Conservation (phyloP, 768 basidiomycete species). For the Auriculariales sp. region DNA sequence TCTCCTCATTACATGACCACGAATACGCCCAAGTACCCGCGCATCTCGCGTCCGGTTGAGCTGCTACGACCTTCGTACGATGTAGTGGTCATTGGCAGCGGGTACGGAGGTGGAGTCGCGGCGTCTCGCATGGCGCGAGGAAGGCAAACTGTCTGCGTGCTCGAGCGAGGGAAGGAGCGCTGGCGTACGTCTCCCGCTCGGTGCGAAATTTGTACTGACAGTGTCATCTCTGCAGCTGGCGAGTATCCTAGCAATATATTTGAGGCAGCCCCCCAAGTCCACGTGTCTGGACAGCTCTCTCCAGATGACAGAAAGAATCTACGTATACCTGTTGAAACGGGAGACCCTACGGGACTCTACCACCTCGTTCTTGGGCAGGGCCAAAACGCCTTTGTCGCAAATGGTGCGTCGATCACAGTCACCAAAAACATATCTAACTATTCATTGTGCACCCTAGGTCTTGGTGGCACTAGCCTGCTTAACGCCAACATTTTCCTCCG, state of each 20-base stretch:
- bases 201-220: background rate
- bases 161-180: conserved; percentile 1
- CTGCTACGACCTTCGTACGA: background rate
- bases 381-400: conserved; percentile 2
- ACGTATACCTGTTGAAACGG: background rate
- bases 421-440: background rate
- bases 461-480: conserved; percentile 3
- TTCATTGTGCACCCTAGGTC: background rate
- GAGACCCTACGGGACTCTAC: conserved; percentile 1
- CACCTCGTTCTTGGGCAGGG: background rate
- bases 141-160: background rate
- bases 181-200: background rate
- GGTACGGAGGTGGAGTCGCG: conserved; percentile 4
- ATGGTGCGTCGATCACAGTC: background rate
- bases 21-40: background rate
- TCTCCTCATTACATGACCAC: background rate
- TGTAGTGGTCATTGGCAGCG: conserved; percentile 1
- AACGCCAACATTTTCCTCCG: conserved; percentile 1
- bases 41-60: background rate
- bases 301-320: background rate
- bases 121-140: conserved; percentile 4
- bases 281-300: background rate
- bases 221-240: background rate
- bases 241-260: background rate
- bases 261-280: background rate